Base-by-base conservation (phyloP, 2,329 filamentous ascomycete genomes). In the Aureobasidium vineae region DNA sequence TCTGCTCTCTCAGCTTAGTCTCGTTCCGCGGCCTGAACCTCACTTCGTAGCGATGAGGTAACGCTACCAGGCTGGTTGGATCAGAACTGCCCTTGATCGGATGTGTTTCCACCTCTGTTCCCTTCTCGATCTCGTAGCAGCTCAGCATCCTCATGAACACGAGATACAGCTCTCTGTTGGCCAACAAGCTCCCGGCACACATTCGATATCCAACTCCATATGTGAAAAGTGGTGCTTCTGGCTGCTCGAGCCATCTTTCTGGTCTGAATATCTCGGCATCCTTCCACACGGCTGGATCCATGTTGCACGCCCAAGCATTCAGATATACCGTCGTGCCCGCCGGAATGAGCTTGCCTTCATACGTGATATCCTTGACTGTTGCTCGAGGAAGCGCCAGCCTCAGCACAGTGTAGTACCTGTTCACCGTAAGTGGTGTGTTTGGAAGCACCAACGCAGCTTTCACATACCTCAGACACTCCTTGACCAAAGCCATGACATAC, bases 231-330 rank as follows among this genome's bases (percentile, higher is more conserved):
- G 86, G 86, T 4, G 85, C 85, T 33, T 89, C 85, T 0, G 86
- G 85, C 56, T 86, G 81, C 72, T 87, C 84, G 13, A 87, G 75
- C 86, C 86, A 89, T 31, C 87, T 80, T 72, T 88, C 85, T 0
- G 84, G 84, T 11, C 85, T 80, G 77, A 89, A 88, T 6, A 77
- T 79, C 40, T 84, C 80, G 1, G 86, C 84, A 69, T 88, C 85
- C 16, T 72, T 73, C 84, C 84, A 88, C n/a, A 86, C 80, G 13
- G 81, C 79, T 0, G 80, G 77, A 71, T 87, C 85, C 84, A 87
- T 88, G 68, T 89, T 89, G 71, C 87, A 89, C 2, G 86, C 86
- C 86, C 86, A 89, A 0, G 86, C 84, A 67, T 89, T 90, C 31
- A 89, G 76, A 73, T 88, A 89, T 41, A 88, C 81, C 0, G 88